Percentiles rank a stretch among this genome's conserved stretches.
Evolutionary conservation across 176 grass and related monocot genomes (phyloP).

Genomic region (Secale cereale): DNA sequence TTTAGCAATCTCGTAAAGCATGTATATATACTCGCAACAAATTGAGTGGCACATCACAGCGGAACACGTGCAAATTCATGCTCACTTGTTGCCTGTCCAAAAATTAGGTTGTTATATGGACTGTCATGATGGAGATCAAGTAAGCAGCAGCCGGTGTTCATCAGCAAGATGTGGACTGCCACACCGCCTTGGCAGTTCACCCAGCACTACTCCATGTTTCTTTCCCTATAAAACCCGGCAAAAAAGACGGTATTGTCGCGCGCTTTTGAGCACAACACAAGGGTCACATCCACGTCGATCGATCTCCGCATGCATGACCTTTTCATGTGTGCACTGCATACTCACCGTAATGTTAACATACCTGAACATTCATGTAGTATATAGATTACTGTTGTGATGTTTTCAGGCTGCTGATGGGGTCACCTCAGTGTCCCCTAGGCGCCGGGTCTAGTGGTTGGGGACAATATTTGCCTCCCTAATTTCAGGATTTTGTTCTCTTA

Average conservation of each 20-base stretch:
- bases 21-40: not conserved
- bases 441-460: slow-evolving; percentile 53
- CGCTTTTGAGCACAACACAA: slow-evolving; percentile 41
- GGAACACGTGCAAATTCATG: slow-evolving; percentile 6
- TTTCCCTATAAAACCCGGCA: slow-evolving; percentile 31
- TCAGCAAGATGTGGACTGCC: slow-evolving; percentile 46
- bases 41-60: not conserved
- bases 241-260: slow-evolving; percentile 37
- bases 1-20: slow-evolving; percentile 23
- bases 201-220: slow-evolving; percentile 43
- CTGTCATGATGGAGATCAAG: not conserved
- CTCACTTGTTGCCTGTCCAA: not conserved
- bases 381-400: slow-evolving; percentile 16
- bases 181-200: slow-evolving; percentile 46
- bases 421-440: slow-evolving; percentile 63
- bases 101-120: slow-evolving; percentile 13
- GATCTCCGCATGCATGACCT: slow-evolving; percentile 12
- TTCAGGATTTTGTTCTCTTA: slow-evolving; percentile 79
- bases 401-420: slow-evolving; percentile 22
- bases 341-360: slow-evolving; percentile 5
- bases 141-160: slow-evolving; percentile 7
- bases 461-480: slow-evolving; percentile 52
- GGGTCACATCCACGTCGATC: slow-evolving; percentile 38
- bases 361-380: not conserved
- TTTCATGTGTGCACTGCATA: slow-evolving; percentile 23